A percentile compares a stretch with the other conserved stretches of the same genome.
phyloP scores from a whole-genome alignment of 2,329 filamentous ascomycete species.

The Aspergillus fumigatus region DNA sequence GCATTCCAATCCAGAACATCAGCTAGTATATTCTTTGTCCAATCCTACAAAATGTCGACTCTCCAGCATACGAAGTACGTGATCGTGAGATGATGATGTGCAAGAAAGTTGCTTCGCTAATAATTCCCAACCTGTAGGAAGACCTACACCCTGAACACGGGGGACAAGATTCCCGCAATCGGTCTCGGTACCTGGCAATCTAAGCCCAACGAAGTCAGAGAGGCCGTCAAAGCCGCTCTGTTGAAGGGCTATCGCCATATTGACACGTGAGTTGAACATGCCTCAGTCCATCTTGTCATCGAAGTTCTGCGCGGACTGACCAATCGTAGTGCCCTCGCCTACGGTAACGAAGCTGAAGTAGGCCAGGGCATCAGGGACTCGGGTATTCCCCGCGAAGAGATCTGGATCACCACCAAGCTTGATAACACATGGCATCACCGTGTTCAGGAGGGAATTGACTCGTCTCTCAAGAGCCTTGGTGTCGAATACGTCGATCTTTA shows the following conservation, averaged over 20 bases:
- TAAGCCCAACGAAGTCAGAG: conserved; percentile 48
- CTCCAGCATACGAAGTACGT: conserved; percentile 28
- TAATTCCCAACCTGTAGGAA: conserved; percentile 21
- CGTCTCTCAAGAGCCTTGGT: conserved; percentile 60
- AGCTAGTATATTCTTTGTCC: background rate
- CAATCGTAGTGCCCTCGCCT: conserved; percentile 38
- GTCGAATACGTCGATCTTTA: conserved; percentile 69
- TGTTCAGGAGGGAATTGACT: conserved; percentile 58
- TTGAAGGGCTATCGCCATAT: conserved; percentile 54
- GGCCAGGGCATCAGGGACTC: conserved; percentile 63
- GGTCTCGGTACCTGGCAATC: conserved; percentile 56
- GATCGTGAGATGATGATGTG: background rate
- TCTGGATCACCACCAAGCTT: conserved; percentile 67
- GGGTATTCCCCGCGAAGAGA: conserved; percentile 60
- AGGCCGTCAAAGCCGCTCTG: conserved; percentile 47
- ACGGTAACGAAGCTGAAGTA: conserved; percentile 64
- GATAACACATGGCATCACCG: conserved; percentile 62
- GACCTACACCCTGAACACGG: conserved; percentile 46
- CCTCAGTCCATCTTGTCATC: background rate
- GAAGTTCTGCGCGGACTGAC: background rate
- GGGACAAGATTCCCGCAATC: conserved; percentile 45
- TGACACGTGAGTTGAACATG: conserved; percentile 40
- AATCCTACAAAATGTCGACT: conserved; percentile 23
- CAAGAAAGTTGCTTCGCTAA: background rate
- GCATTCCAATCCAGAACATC: background rate